phyloP scores from a whole-genome alignment of 306 rosid genomes.

The Inga laurina region DNA sequence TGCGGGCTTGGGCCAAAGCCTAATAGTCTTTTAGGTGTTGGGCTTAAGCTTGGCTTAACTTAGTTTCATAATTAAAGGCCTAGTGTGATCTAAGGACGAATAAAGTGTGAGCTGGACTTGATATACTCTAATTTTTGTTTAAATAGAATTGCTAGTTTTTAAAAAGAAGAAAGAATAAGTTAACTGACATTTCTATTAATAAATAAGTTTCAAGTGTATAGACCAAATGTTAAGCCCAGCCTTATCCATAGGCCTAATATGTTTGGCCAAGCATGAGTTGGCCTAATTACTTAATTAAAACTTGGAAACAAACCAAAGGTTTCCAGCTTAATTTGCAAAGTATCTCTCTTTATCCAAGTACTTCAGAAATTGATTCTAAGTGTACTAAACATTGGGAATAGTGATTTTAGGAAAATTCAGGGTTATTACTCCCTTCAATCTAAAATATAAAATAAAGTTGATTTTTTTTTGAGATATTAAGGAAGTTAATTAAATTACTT shows the following conservation, averaged over 20 bases:
- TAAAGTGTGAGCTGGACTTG: background rate
- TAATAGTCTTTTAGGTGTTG: background rate
- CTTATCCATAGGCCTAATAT: background rate
- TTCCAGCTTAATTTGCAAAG: background rate
- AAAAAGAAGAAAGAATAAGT: background rate
- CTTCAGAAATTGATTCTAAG: background rate
- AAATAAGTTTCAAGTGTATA: background rate
- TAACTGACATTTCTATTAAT: background rate
- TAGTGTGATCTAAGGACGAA: background rate
- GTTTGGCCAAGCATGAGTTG: background rate
- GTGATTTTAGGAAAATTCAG: background rate
- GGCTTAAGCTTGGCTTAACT: background rate
- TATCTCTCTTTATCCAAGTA: background rate
- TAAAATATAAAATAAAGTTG: no score
- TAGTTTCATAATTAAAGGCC: background rate
- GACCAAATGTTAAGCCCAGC: background rate
- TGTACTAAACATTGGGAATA: background rate
- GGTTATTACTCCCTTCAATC: background rate
- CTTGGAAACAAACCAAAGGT: background rate
- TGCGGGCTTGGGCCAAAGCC: background rate
- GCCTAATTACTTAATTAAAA: background rate
- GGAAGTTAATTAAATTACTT: no score
- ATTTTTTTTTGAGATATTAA: no score
- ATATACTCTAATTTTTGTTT: background rate
- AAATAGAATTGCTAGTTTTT: background rate